phyloP scores from a whole-genome alignment of 805 yeast genomes.

The Saturnispora zaruensis region DNA sequence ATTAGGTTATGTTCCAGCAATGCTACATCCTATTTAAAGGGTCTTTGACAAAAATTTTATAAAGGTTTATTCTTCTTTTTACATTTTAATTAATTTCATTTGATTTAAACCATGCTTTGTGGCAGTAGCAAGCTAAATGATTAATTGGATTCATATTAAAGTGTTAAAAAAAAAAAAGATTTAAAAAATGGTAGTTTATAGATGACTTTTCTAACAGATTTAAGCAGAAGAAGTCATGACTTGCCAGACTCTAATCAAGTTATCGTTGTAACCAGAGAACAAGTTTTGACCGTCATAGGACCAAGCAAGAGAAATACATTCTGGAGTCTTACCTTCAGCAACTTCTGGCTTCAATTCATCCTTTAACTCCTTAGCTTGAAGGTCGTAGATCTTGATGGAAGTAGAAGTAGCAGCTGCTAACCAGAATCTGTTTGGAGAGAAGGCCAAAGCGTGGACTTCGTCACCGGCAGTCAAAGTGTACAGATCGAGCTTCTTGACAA shows the following conservation, averaged over 20 bases:
- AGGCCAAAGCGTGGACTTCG: conserved; percentile 96
- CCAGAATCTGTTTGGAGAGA: conserved; percentile 99
- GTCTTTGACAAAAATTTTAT: not conserved
- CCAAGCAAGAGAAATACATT: conserved; percentile 97
- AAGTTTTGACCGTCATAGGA: conserved; percentile 99
- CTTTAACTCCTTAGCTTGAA: conserved; percentile 87
- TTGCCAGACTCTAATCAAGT: conserved; percentile 99
- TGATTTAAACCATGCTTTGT: no score
- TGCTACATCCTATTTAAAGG: not conserved
- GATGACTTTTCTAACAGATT: conserved; percentile 12
- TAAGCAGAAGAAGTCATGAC: conserved; percentile 73
- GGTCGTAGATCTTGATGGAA: conserved; percentile 96
- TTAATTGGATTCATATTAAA: not conserved
- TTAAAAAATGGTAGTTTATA: conserved; percentile 3
- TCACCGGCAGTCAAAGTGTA: conserved; percentile 94
- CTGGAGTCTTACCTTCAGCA: conserved; percentile 95
- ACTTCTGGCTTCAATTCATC: conserved; percentile 98
- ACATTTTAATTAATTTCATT: no score
- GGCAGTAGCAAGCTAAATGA: no score
- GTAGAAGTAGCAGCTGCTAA: conserved; percentile 98
- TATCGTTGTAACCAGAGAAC: conserved; percentile 99
- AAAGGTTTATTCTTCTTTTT: not conserved
- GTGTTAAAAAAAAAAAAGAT: conserved; percentile 7
- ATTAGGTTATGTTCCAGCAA: not conserved
- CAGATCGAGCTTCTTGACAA: conserved; percentile 73